Percentiles rank a stretch among this genome's conserved stretches.
Conservation (phyloP, 805 yeast genomes). For the Nakazawaea siamensis region DNA sequence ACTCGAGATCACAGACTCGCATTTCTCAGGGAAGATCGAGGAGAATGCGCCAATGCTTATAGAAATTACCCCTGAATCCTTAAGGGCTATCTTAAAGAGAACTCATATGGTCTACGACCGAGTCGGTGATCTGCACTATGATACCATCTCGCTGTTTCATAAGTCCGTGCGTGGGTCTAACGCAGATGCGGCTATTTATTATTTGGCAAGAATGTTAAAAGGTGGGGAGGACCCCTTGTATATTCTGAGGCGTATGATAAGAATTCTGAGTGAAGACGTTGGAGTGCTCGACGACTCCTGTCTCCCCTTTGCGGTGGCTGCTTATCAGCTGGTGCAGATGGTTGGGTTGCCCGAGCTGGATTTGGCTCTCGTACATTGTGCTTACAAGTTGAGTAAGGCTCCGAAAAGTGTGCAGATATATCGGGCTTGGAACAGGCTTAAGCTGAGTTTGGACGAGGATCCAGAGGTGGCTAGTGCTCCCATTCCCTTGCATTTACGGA, state of each 20-base stretch:
- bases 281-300: conserved; percentile 81
- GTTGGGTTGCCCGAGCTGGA: conserved; percentile 96
- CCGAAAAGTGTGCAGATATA: conserved; percentile 83
- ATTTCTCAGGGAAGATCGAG: conserved; percentile 21
- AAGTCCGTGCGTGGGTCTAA: conserved; percentile 86
- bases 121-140: conserved; percentile 89
- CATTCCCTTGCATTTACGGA: conserved; percentile 77
- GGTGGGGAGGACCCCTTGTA: conserved; percentile 94
- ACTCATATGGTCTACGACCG: conserved; percentile 68
- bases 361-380: conserved; percentile 82
- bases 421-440: conserved; percentile 68
- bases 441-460: conserved; percentile 43
- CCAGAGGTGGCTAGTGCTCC: conserved; percentile 54
- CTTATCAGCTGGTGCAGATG: conserved; percentile 81
- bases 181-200: conserved; percentile 84
- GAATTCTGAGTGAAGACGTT: conserved; percentile 93
- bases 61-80: conserved; percentile 27
- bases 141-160: conserved; percentile 92
- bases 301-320: conserved; percentile 78
- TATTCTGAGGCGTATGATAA: conserved; percentile 82
- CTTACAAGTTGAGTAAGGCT: conserved; percentile 81
- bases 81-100: conserved; percentile 36
- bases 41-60: conserved; percentile 14
- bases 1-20: conserved; percentile 64
- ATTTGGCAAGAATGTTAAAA: conserved; percentile 77